These are phyloP conservation scores for Aspergillus avenaceus DNA, from an alignment of 495 filamentous ascomycete species.

Conservation along the genomic window DNA sequence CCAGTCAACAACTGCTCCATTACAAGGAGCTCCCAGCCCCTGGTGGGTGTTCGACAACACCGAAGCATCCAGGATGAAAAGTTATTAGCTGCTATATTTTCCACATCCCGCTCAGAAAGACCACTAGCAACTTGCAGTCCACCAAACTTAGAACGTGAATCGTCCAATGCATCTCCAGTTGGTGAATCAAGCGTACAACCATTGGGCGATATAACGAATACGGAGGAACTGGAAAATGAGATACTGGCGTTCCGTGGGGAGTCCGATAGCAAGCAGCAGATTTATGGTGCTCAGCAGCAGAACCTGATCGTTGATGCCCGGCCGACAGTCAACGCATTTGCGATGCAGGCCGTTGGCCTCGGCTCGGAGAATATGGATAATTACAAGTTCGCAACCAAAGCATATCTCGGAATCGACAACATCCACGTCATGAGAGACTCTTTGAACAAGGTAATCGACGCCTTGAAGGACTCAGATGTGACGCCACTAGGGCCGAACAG, in stretches of 20 bases:
- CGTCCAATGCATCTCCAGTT: constrained; percentile 53
- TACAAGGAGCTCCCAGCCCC: constrained; percentile 88
- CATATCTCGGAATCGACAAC: constrained; percentile 96
- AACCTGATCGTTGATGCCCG: constrained; percentile 97
- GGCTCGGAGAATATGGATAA: constrained; percentile 98
- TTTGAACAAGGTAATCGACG: constrained; percentile 80
- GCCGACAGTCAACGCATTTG: constrained; percentile 90
- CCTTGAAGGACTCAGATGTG: constrained; percentile 88
- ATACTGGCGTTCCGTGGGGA: constrained; percentile 47
- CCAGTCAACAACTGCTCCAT: constrained; percentile 97
- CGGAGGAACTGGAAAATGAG: constrained; percentile 72
- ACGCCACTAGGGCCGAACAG: constrained; percentile 78
- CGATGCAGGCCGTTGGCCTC: constrained; percentile 91
- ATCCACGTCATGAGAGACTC: constrained; percentile 98
- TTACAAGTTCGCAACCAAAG: constrained; percentile 88
- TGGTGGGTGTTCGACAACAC: constrained; percentile 82
- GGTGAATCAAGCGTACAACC: constrained; percentile 41
- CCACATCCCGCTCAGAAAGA: constrained; percentile 56
- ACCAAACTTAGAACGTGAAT: constrained; percentile 45
- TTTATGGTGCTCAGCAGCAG: constrained; percentile 91
- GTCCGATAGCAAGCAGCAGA: constrained; percentile 43
- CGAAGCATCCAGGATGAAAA: constrained; percentile 95
- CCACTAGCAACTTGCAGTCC: constrained; percentile 42
- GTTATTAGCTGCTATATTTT: constrained; percentile 87
- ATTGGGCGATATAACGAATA: constrained; percentile 42